These are phyloP conservation scores for Pichia inconspicua DNA, from an alignment of 1,139 yeast species.

Conservation along the genomic window DNA sequence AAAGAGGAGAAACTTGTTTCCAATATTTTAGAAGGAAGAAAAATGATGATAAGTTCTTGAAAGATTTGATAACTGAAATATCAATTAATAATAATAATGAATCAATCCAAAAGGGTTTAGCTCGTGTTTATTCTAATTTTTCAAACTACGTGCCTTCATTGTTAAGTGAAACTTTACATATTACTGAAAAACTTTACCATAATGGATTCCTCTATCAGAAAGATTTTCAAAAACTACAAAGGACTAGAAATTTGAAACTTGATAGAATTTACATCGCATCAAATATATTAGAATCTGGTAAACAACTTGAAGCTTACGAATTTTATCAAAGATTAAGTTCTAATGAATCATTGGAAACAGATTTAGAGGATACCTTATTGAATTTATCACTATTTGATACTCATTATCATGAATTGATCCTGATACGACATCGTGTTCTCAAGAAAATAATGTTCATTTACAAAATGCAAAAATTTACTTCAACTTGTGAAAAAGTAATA, in stretches of 20 bases:
- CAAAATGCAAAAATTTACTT: background rate
- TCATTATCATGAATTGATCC: slow-evolving; percentile 11
- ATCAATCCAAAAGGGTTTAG: background rate
- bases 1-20: slow-evolving; percentile 4
- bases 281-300: slow-evolving; percentile 7
- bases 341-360: slow-evolving; percentile 1
- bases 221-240: slow-evolving; percentile 1
- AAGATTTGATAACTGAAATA: background rate
- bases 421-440: slow-evolving; percentile 5
- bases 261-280: slow-evolving; percentile 16
- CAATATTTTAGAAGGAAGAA: slow-evolving; percentile 5
- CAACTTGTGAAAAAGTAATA: background rate
- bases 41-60: slow-evolving; percentile 2
- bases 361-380: slow-evolving; percentile 13
- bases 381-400: slow-evolving; percentile 18
- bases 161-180: slow-evolving; percentile 15
- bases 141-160: slow-evolving; percentile 16
- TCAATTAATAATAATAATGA: background rate
- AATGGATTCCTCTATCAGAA: slow-evolving; percentile 1
- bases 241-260: slow-evolving; percentile 8
- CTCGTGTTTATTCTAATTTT: slow-evolving; percentile 3
- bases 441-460: background rate
- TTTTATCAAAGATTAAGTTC: background rate
- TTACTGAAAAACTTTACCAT: slow-evolving; percentile 6
- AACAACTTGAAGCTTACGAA: background rate